Conservation (phyloP, 1,139 yeast species). For the Protomyces arabidopsidicola region DNA sequence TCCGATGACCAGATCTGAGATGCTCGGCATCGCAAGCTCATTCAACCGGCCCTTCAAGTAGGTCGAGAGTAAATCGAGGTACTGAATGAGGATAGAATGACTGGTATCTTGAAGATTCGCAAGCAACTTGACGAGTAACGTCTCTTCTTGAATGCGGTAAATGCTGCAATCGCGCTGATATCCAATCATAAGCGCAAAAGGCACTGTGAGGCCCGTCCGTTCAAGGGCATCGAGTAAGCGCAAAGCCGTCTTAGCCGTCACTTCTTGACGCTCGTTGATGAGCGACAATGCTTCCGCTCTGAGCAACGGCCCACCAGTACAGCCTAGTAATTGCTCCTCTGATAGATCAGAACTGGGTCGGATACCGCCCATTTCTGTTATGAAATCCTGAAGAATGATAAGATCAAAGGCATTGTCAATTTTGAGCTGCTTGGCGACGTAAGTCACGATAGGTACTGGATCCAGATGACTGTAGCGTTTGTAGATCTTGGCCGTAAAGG, state of each 20-base stretch:
- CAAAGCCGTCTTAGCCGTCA: conserved; percentile 47
- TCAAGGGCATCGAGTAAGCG: conserved; percentile 51
- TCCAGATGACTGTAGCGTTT: conserved; percentile 41
- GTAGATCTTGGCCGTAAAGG: conserved; percentile 42
- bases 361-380: conserved; percentile 77
- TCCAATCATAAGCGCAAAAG: conserved; percentile 60
- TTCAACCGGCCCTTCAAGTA: conserved; percentile 37
- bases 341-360: conserved; percentile 64
- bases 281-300: conserved; percentile 55
- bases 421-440: conserved; percentile 62
- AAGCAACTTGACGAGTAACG: conserved; percentile 24
- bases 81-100: conserved; percentile 11
- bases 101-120: conserved; percentile 28
- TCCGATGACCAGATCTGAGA: conserved; percentile 47
- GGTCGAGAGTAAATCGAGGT: conserved; percentile 8
- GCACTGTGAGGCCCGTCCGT: conserved; percentile 51
- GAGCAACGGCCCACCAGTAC: conserved; percentile 62
- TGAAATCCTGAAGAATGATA: conserved; percentile 62
- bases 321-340: conserved; percentile 57
- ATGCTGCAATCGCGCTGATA: conserved; percentile 49
- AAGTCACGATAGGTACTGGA: conserved; percentile 48
- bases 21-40: conserved; percentile 42
- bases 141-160: conserved; percentile 41
- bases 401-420: conserved; percentile 59
- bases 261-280: conserved; percentile 52